Evolutionary conservation across 176 grass and related monocot species (phyloP), one percentile per base, ranked within the genome.

Genomic region (Saccharum spontaneum): DNA sequence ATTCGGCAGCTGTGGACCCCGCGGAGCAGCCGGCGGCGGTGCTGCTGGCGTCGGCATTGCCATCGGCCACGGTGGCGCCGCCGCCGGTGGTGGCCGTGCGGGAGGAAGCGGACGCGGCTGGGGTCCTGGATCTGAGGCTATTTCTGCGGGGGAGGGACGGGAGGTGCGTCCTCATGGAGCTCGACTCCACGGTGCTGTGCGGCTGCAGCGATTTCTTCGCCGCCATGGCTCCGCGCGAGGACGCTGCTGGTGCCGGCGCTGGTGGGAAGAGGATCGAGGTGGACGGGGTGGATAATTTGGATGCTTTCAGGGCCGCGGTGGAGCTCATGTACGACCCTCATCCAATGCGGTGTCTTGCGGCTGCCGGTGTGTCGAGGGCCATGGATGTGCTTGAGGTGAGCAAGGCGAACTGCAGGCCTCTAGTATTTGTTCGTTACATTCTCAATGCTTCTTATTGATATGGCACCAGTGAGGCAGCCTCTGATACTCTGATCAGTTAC

Each of bases 381-480:
- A 88, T 97, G 1, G 90, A 92, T 60, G 75, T 94, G 52, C 91
- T 97, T 9, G 91, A 97, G 91, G 94, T 97, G 67, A 83, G 88
- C 34, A 33, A 55, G 8, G 20, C 1, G 44, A 50, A 52, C 6
- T 9, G 10, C 5, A 39, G 17, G 10, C 1, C 5, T 3, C 9
- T 79, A 9, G 55, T 41, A 12, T 24, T 83, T 80, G 9, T 3
- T 34, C 5, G 8, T 28, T 55, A 22, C 2, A 8, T 20, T 55
- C 69, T 46, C 75, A n/a, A 18, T 60, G 79, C 40, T 26, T 73
- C 8, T 16, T 73, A 6, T 48, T 28, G 22, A 14, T 46, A 28
- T 16, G 40, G n/a, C 17, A 10, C 23, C 9, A 4, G 48, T 78
- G 10, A 0, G 34, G 13, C 66, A 18, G 3, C n/a, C 15, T 22